phyloP scores from a whole-genome alignment of 106 monocot species.

The Allium cepa region DNA sequence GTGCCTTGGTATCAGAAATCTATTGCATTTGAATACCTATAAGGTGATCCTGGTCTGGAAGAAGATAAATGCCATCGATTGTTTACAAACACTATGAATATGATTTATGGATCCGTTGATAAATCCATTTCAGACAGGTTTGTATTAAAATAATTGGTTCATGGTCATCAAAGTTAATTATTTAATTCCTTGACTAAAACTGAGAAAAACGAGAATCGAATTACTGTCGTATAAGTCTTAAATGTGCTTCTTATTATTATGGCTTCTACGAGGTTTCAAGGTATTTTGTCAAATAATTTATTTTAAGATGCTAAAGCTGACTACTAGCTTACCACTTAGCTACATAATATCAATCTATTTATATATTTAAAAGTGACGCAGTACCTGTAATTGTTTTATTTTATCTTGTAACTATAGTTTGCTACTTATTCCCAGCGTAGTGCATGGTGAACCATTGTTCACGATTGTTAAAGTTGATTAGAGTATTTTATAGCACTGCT shows the following conservation, averaged over 20 bases:
- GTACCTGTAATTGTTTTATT: not conserved
- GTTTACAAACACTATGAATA: no score
- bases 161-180: no score
- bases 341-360: not conserved
- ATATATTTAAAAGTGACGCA: not conserved
- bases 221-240: no score
- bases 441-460: slow-evolving; percentile 78
- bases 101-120: no score
- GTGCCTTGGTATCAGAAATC: no score
- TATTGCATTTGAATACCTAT: no score
- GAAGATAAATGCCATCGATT: no score
- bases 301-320: not conserved
- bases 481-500: slow-evolving; percentile 92
- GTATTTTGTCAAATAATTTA: slow-evolving; percentile 20
- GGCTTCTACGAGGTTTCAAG: slow-evolving; percentile 88
- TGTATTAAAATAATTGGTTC: no score
- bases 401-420: not conserved
- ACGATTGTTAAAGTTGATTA: slow-evolving; percentile 48
- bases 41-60: no score
- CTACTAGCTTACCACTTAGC: not conserved
- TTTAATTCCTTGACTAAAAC: no score
- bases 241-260: slow-evolving; percentile 22
- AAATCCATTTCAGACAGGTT: no score
- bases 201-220: no score
- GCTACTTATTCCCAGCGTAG: slow-evolving; percentile 28